Evolutionary conservation across 192 early-diverging fungal genomes (phyloP), one percentile per base, ranked within the genome.

Genomic region (Backusella parvicylindrica): DNA sequence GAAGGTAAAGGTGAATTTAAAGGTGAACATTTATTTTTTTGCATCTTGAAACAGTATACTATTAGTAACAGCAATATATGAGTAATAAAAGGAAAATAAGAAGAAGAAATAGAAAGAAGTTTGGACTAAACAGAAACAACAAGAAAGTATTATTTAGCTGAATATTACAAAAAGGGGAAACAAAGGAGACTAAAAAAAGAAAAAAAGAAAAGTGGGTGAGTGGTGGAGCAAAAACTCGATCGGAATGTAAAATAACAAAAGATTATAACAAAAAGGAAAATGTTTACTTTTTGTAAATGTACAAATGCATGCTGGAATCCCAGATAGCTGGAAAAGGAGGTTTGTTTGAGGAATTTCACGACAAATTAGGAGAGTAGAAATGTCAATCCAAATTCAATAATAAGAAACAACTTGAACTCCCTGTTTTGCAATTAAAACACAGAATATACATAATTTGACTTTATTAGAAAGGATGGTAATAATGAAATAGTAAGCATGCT

Each of bases 1-100:
- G 66, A 60, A 60, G 66, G 66, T 68, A 68, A 68, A 68, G 66
- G 66, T 38, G 33, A 37, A 11, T 38, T 33, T 68, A 68, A 68
- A 3, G 66, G 66, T 38, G 35, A 36, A 36, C 18, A 23, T 3
- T 68, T 36, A 33, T 36, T 68, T 23, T 21, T 36, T 68, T 68
- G 66, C 66, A 68, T 68, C 21, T 32, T 36, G 31, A 36, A 21
- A 37, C 9, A 16, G 1, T 23, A n/a, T 65, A 37, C 21, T 18
- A 16, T 68, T 8, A 26, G 21, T 35, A 37, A 15, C 6, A 50
- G 49, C 49, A 50, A 60, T 26, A 60, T n/a, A 26, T 60, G 28
- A 38, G n/a, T 33, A 68, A 36, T 23, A 65, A 32, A 65, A 71
- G 28, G 21, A 21, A 56, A 56, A 60, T 15, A 72, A 32, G 16